A percentile compares a stretch with the other conserved stretches of the same genome.
These are phyloP conservation scores for Marsdenia floribunda DNA, from an alignment of 257 asterid species.

Conservation along the genomic window DNA sequence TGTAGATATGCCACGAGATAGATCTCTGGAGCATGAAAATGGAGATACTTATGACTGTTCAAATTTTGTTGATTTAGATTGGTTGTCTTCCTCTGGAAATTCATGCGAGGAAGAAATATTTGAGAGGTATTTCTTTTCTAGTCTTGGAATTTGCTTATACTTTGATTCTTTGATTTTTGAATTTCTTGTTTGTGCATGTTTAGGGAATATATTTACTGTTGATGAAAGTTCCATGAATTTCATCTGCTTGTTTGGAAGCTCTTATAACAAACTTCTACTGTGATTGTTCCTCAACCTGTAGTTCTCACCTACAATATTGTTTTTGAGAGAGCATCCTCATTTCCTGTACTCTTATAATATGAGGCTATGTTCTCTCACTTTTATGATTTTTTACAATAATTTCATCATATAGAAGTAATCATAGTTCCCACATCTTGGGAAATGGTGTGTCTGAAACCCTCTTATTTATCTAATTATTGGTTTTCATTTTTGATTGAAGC, in stretches of 20 bases:
- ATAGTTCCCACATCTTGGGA: background rate
- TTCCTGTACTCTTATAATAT: background rate
- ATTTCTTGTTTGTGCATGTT: background rate
- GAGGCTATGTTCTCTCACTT: background rate
- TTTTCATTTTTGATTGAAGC: background rate
- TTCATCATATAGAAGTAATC: no score
- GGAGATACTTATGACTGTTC: conserved; percentile 72
- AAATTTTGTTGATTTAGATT: conserved; percentile 87
- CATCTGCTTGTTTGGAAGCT: background rate
- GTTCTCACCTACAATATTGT: background rate
- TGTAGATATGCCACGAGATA: conserved; percentile 48
- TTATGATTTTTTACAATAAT: background rate
- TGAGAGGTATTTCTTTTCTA: conserved; percentile 58
- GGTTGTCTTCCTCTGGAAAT: conserved; percentile 93
- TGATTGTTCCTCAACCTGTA: background rate
- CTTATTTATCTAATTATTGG: background rate
- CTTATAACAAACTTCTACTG: background rate
- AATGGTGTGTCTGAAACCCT: background rate
- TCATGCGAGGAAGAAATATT: conserved; percentile 85
- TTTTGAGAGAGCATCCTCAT: background rate
- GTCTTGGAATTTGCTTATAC: background rate
- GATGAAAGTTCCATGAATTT: background rate
- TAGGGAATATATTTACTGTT: background rate
- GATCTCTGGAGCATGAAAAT: conserved; percentile 49
- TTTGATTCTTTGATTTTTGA: background rate